Conservation (phyloP, 2,329 filamentous ascomycete genomes). For the Bipolaris victoriae region DNA sequence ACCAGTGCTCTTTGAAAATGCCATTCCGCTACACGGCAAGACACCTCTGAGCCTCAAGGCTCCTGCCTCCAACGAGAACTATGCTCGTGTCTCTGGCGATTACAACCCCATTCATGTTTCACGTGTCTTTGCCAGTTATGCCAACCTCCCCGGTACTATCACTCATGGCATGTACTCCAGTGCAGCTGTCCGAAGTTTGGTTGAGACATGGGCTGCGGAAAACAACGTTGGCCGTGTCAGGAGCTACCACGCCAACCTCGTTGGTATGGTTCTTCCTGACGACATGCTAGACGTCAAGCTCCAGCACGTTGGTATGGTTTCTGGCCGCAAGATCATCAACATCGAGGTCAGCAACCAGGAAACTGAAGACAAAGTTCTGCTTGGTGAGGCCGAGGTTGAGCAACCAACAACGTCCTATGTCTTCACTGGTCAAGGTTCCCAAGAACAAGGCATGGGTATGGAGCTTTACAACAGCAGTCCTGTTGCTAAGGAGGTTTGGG, state of each 20-base stretch:
- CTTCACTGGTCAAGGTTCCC: slow-evolving; percentile 97
- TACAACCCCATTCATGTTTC: slow-evolving; percentile 99
- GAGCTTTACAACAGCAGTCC: slow-evolving; percentile 92
- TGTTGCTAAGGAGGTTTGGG: slow-evolving; percentile 97
- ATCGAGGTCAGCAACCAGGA: slow-evolving; percentile 96
- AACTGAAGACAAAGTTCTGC: slow-evolving; percentile 92
- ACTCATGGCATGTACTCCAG: slow-evolving; percentile 99
- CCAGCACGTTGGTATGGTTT: slow-evolving; percentile 96
- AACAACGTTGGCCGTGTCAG: slow-evolving; percentile 97
- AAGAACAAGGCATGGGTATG: slow-evolving; percentile 99
- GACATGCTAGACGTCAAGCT: slow-evolving; percentile 94
- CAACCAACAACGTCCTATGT: slow-evolving; percentile 96
- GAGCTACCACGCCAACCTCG: slow-evolving; percentile 94
- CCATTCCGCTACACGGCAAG: slow-evolving; percentile 93
- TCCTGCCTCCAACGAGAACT: slow-evolving; percentile 95
- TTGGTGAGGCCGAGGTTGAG: slow-evolving; percentile 96
- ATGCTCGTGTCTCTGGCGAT: slow-evolving; percentile 95
- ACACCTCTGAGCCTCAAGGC: slow-evolving; percentile 86
- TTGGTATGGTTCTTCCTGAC: slow-evolving; percentile 98
- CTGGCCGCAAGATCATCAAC: slow-evolving; percentile 98
- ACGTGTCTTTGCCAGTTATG: slow-evolving; percentile 93
- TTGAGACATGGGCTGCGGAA: slow-evolving; percentile 98
- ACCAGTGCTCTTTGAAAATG: slow-evolving; percentile 94
- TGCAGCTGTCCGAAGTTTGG: slow-evolving; percentile 90
- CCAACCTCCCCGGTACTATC: slow-evolving; percentile 93